Evolutionary conservation across 192 early-diverging fungal species (phyloP).

Genomic region (Obelidium mucronatum): DNA sequence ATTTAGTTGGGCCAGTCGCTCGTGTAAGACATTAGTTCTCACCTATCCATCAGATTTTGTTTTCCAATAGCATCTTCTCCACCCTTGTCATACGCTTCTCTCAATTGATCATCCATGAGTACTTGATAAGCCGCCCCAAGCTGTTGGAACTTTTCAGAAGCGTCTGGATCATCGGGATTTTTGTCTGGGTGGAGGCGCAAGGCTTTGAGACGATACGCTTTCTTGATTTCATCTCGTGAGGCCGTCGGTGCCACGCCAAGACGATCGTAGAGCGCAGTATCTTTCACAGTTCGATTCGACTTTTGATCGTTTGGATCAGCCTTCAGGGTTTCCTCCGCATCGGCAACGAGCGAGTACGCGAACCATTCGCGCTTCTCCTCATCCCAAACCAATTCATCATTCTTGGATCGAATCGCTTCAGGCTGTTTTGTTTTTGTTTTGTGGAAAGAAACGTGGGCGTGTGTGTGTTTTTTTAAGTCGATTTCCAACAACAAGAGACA

Average conservation of each 20-base stretch:
- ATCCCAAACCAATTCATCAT: slow-evolving; percentile 43
- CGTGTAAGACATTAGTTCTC: too few relatives aligned
- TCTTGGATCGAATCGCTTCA: slow-evolving; percentile 30
- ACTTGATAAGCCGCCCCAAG: slow-evolving; percentile 91
- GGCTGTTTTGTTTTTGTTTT: too few relatives aligned
- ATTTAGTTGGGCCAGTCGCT: background rate
- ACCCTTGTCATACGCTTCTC: slow-evolving; percentile 42
- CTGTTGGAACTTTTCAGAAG: slow-evolving; percentile 84
- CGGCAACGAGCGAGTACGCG: slow-evolving; percentile 28
- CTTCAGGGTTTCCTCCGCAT: slow-evolving; percentile 32
- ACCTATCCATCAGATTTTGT: slow-evolving; percentile 39
- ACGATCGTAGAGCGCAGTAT: slow-evolving; percentile 87
- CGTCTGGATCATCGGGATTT: slow-evolving; percentile 66
- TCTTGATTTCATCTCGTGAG: slow-evolving; percentile 84
- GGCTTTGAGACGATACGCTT: slow-evolving; percentile 58
- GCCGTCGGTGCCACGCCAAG: slow-evolving; percentile 79
- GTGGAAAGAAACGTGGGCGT: too few relatives aligned
- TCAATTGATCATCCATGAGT: slow-evolving; percentile 43
- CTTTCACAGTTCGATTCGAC: slow-evolving; percentile 54
- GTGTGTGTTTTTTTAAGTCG: too few relatives aligned
- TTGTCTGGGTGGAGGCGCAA: slow-evolving; percentile 89
- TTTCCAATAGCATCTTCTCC: slow-evolving; percentile 37
- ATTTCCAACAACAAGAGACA: background rate
- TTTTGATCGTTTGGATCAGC: slow-evolving; percentile 52
- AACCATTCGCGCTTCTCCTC: slow-evolving; percentile 47